Conservation (phyloP, 345 rosid genomes). For the Gossypium turneri region DNA sequence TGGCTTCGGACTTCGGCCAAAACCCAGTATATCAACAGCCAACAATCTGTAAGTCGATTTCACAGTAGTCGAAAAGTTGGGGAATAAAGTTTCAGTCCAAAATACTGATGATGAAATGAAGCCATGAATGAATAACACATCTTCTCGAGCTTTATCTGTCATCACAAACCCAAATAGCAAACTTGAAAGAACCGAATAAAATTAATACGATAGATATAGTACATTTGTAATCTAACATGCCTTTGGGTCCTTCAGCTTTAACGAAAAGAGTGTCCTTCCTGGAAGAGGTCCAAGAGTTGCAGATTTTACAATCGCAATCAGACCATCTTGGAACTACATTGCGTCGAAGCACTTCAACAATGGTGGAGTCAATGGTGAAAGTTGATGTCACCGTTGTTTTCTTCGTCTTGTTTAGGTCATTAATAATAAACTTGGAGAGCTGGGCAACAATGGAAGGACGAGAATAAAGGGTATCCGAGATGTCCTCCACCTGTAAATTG, state of each 20-base stretch:
- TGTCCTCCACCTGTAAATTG: conserved; percentile 73
- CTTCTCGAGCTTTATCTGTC: conserved; percentile 56
- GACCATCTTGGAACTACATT: conserved; percentile 85
- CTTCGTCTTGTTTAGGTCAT: conserved; percentile 40
- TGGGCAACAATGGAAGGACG: conserved; percentile 54
- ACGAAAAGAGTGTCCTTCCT: conserved; percentile 61
- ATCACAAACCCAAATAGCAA: not conserved
- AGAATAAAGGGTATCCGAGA: conserved; percentile 81
- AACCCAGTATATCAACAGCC: conserved; percentile 84
- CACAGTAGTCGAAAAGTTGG: conserved; percentile 65
- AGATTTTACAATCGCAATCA: conserved; percentile 77
- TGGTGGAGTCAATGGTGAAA: conserved; percentile 52
- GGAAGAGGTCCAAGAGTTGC: conserved; percentile 70
- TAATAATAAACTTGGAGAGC: conserved; percentile 32
- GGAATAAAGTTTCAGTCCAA: conserved; percentile 96
- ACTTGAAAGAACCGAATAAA: not conserved
- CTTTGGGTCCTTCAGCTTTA: conserved; percentile 54
- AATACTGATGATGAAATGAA: conserved; percentile 94
- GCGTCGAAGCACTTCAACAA: conserved; percentile 70
- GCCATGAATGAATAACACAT: conserved; percentile 90
- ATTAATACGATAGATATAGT: not conserved
- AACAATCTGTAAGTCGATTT: conserved; percentile 67
- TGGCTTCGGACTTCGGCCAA: conserved; percentile 96
- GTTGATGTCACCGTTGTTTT: conserved; percentile 35
- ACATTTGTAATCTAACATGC: conserved; percentile 17